phyloP scores from a whole-genome alignment of 495 filamentous ascomycete species.

The Penicillium cosmopolitanum region DNA sequence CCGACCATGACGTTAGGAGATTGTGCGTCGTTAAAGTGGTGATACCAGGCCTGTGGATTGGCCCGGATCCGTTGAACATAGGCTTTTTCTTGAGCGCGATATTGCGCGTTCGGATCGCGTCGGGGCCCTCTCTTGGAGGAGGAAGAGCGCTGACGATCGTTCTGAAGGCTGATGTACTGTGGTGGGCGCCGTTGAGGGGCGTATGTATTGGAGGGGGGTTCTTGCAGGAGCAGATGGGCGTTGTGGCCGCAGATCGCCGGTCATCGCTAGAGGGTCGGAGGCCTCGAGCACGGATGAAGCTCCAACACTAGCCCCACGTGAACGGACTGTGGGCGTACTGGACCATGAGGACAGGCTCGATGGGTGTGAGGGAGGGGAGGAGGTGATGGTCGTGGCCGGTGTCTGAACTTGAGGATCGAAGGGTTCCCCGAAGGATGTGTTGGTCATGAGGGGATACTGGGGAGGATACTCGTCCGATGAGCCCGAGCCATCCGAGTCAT shows the following conservation, averaged over 20 bases:
- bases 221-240: constrained; percentile 64
- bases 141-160: constrained; percentile 55
- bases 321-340: constrained; percentile 39
- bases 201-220: constrained; percentile 74
- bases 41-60: constrained; percentile 64
- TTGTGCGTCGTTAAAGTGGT: constrained; percentile 75
- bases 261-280: constrained; percentile 33
- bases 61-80: constrained; percentile 79
- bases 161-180: constrained; percentile 58
- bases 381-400: constrained; percentile 46
- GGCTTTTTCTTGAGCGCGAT: constrained; percentile 78
- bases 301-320: constrained; percentile 48
- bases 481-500: constrained; percentile 68
- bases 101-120: constrained; percentile 77
- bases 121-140: constrained; percentile 53
- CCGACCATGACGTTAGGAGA: constrained; percentile 64
- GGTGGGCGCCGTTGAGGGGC: constrained; percentile 73
- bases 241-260: constrained; percentile 46
- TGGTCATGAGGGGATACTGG: constrained; percentile 49
- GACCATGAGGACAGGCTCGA: constrained; percentile 46
- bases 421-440: constrained; percentile 42
- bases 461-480: constrained; percentile 62
- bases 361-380: constrained; percentile 45
- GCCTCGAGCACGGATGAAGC: constrained; percentile 37
- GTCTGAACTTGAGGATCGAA: constrained; percentile 43